Conservation (phyloP, 2,329 filamentous ascomycete species). For the Aspergillus sclerotialis region DNA sequence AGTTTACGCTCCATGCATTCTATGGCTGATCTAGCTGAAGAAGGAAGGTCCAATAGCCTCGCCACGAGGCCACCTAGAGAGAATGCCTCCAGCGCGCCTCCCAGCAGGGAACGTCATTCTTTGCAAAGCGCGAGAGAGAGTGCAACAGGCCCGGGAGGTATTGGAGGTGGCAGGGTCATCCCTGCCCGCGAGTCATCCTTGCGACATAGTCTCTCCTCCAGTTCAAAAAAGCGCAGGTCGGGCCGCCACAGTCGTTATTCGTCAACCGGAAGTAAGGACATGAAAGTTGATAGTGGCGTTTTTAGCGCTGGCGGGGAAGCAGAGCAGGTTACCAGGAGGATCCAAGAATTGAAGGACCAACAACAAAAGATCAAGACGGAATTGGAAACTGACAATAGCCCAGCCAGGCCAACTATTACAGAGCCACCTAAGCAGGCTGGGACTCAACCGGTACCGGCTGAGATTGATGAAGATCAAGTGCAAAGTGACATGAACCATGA, state of each 20-base stretch:
- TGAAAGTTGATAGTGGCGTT: constrained; percentile 32
- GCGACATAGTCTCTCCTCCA: constrained; percentile 46
- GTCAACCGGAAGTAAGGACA: constrained; percentile 32
- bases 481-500: constrained; percentile 5
- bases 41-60: constrained; percentile 17
- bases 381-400: constrained; percentile 33
- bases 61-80: constrained; percentile 13
- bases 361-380: constrained; percentile 49
- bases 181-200: constrained; percentile 64
- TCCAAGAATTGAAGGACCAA: constrained; percentile 51
- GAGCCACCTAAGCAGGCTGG: constrained; percentile 9
- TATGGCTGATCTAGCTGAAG: constrained; percentile 37
- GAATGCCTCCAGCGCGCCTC: constrained; percentile 13
- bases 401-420: constrained; percentile 15
- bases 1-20: constrained; percentile 35
- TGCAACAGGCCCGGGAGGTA: constrained; percentile 23
- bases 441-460: constrained; percentile 10
- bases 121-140: constrained; percentile 19
- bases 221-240: constrained; percentile 47
- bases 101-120: constrained; percentile 29
- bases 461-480: constrained; percentile 1
- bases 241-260: constrained; percentile 38
- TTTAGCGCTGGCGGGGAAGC: constrained; percentile 38
- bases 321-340: constrained; percentile 51
- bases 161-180: constrained; percentile 49